These are phyloP conservation scores for Leccinum subgranulosum DNA, from an alignment of 768 basidiomycete genomes.

Conservation along the genomic window DNA sequence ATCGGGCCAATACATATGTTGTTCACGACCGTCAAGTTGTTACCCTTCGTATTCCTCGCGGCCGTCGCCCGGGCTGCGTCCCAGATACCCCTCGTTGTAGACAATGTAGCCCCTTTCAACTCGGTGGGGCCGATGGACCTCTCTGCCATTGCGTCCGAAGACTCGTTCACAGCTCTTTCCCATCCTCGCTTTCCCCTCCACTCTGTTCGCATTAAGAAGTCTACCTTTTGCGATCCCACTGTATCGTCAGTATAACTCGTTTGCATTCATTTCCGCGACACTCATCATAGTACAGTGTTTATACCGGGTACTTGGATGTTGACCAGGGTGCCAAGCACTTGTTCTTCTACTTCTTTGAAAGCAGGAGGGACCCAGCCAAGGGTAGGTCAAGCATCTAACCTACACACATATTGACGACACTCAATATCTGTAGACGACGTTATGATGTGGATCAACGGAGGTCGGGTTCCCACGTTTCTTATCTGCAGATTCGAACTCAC, in stretches of 20 bases:
- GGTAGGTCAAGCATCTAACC: constrained; percentile 22
- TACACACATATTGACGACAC: not conserved
- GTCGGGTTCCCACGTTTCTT: constrained; percentile 26
- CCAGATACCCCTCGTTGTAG: constrained; percentile 5
- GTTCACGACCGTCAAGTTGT: constrained; percentile 3
- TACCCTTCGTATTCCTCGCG: constrained; percentile 4
- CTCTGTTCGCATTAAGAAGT: constrained; percentile 58
- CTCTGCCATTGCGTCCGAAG: constrained; percentile 24
- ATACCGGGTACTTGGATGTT: constrained; percentile 46
- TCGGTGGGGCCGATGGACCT: constrained; percentile 14
- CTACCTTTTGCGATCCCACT: constrained; percentile 59
- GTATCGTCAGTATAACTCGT: constrained; percentile 31
- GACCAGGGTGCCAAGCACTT: constrained; percentile 49
- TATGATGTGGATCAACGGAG: constrained; percentile 72
- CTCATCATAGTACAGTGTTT: constrained; percentile 30
- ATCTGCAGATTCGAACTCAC: not conserved
- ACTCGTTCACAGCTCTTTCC: constrained; percentile 37
- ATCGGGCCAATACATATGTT: not conserved
- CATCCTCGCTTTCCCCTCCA: constrained; percentile 53
- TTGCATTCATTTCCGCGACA: not conserved
- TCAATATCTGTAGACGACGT: constrained; percentile 45
- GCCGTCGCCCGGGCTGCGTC: not conserved
- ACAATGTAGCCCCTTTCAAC: not conserved
- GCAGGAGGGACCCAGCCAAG: constrained; percentile 40
- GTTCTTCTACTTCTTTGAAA: constrained; percentile 64